Percentiles rank a stretch among this genome's conserved stretches.
phyloP scores from a whole-genome alignment of 2,329 filamentous ascomycete genomes.

The Pseudocercospora eumusae region DNA sequence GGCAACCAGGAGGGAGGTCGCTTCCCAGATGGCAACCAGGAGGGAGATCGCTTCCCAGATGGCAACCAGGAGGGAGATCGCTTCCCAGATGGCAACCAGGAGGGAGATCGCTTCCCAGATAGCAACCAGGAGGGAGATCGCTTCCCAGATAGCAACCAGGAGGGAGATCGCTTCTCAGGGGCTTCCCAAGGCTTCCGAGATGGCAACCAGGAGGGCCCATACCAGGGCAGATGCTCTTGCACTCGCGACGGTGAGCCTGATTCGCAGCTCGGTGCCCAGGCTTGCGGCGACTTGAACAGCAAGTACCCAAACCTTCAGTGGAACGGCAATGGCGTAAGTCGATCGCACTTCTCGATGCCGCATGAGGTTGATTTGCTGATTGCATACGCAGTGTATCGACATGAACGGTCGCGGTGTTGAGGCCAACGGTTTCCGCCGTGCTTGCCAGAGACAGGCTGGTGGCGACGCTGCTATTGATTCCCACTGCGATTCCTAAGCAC shows the following conservation, averaged over 20 bases:
- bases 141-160: too few species aligned
- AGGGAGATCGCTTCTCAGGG: not conserved
- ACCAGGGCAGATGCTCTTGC: constrained; percentile 7
- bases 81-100: too few species aligned
- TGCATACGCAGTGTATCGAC: constrained; percentile 4
- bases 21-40: too few species aligned
- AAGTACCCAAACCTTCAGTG: constrained; percentile 8
- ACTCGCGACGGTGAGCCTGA: not conserved
- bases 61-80: too few species aligned
- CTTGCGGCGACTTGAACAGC: not conserved
- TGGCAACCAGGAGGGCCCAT: constrained; percentile 7
- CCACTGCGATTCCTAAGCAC: not conserved
- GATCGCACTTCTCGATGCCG: not conserved
- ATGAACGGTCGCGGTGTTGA: constrained; percentile 7
- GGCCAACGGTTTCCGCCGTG: constrained; percentile 14
- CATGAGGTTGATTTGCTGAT: not conserved
- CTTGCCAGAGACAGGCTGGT: constrained; percentile 12
- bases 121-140: too few species aligned
- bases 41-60: too few species aligned
- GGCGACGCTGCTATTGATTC: not conserved
- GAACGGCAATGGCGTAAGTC: constrained; percentile 4
- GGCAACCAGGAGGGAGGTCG: constrained; percentile 11
- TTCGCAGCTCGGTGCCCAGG: not conserved
- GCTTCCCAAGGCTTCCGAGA: not conserved
- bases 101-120: too few species aligned